phyloP scores from a whole-genome alignment of 2,329 filamentous ascomycete genomes.

The Claviceps sp. region DNA sequence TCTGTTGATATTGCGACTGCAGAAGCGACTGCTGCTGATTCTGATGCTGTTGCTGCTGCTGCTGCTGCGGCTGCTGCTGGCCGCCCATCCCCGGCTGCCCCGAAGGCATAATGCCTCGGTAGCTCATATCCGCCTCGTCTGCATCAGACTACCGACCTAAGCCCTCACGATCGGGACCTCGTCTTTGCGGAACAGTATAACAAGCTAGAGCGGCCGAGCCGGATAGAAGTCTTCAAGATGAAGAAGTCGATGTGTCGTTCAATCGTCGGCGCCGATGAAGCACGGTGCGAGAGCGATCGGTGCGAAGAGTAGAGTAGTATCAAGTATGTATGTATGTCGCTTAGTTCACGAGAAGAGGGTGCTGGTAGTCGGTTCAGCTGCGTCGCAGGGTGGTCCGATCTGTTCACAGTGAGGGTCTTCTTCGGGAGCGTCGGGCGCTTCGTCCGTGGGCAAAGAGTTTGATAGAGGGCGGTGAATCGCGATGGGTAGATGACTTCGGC shows the following conservation, averaged over 20 bases:
- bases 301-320: neutral
- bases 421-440: neutral
- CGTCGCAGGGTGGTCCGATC: neutral
- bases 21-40: too few relatives aligned
- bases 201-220: neutral
- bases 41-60: conserved; percentile 13
- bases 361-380: neutral
- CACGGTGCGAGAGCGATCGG: neutral
- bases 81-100: conserved; percentile 16
- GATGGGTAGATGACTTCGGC: neutral
- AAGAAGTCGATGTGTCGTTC: neutral
- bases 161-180: neutral
- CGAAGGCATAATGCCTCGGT: conserved; percentile 18
- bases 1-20: conserved; percentile 7
- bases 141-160: conserved; percentile 7
- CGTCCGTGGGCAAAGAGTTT: too few relatives aligned
- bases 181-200: neutral
- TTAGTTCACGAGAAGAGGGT: neutral
- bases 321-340: neutral
- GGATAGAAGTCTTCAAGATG: neutral
- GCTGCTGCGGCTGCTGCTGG: conserved; percentile 10
- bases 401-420: neutral
- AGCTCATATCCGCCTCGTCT: conserved; percentile 21
- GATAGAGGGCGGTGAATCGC: too few relatives aligned
- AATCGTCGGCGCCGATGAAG: neutral